These are phyloP conservation scores for Kluyveromyces sp. DNA, from an alignment of 1,139 yeast species.

Conservation along the genomic window DNA sequence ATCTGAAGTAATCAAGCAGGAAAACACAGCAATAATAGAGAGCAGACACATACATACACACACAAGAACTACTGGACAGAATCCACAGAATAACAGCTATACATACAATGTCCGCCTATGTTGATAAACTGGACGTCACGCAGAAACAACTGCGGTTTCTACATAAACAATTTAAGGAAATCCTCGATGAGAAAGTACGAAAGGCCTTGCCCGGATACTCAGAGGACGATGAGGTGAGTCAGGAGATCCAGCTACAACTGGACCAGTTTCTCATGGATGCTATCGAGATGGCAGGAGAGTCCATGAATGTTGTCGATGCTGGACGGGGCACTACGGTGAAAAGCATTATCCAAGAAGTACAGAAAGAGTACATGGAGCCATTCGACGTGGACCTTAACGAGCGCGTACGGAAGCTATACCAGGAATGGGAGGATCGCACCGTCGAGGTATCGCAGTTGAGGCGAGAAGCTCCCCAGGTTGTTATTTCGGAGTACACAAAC, in stretches of 20 bases:
- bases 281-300: conserved; percentile 43
- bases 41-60: too few species aligned
- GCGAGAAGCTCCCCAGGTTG: conserved; percentile 40
- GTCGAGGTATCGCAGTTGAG: conserved; percentile 45
- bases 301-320: conserved; percentile 39
- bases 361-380: conserved; percentile 43
- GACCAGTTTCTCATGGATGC: conserved; percentile 41
- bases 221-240: conserved; percentile 13
- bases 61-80: too few species aligned
- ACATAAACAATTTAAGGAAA: conserved; percentile 23
- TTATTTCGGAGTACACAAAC: conserved; percentile 26
- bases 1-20: too few species aligned
- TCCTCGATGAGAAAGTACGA: conserved; percentile 18
- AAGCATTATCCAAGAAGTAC: conserved; percentile 16
- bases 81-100: too few species aligned
- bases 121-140: conserved; percentile 20
- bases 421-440: conserved; percentile 51
- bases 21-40: too few species aligned
- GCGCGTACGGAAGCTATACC: conserved; percentile 43
- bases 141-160: conserved; percentile 23
- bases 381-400: conserved; percentile 54
- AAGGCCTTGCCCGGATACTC: conserved; percentile 14
- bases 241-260: conserved; percentile 36
- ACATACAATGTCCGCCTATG: background rate
- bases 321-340: conserved; percentile 12